Percentiles rank a stretch among this genome's conserved stretches.
Conservation (phyloP, 2,329 filamentous ascomycete species). For the Diaporthe australafricana region DNA sequence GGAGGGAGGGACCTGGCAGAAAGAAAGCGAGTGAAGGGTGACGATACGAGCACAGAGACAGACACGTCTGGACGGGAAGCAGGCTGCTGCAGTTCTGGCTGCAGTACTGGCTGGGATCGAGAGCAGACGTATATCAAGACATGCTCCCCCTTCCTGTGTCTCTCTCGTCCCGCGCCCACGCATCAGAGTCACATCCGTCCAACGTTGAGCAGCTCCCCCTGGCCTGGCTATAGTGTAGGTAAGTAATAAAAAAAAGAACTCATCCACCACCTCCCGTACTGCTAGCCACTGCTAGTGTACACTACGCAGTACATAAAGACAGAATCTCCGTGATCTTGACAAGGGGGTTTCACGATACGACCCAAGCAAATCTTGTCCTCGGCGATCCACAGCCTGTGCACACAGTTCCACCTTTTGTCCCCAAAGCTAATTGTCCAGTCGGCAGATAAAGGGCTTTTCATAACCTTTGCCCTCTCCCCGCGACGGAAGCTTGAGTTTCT, state of each 20-base stretch:
- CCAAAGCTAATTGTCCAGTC: neutral
- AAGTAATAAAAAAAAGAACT: constrained; percentile 1
- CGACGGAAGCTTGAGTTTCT: neutral
- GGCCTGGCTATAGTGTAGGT: neutral
- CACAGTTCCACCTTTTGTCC: neutral
- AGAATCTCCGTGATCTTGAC: neutral
- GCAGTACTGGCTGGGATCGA: neutral
- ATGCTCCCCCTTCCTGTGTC: neutral
- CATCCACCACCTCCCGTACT: neutral
- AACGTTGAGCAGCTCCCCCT: constrained; percentile 1
- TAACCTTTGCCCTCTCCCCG: neutral
- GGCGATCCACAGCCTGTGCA: neutral
- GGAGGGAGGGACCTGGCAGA: constrained; percentile 5
- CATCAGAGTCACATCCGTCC: constrained; percentile 10
- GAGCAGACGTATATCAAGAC: neutral
- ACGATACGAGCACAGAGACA: neutral
- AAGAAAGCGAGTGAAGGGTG: neutral
- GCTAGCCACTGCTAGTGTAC: neutral
- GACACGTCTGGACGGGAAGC: neutral
- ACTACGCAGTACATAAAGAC: too few relatives aligned
- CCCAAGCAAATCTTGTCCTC: constrained; percentile 8
- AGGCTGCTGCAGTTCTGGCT: too few relatives aligned
- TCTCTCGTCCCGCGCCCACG: neutral
- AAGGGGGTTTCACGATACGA: neutral
- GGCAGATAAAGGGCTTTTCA: constrained; percentile 13